Conservation (phyloP, 1,284 basidiomycete species). For the Papiliotrema terrestris region DNA sequence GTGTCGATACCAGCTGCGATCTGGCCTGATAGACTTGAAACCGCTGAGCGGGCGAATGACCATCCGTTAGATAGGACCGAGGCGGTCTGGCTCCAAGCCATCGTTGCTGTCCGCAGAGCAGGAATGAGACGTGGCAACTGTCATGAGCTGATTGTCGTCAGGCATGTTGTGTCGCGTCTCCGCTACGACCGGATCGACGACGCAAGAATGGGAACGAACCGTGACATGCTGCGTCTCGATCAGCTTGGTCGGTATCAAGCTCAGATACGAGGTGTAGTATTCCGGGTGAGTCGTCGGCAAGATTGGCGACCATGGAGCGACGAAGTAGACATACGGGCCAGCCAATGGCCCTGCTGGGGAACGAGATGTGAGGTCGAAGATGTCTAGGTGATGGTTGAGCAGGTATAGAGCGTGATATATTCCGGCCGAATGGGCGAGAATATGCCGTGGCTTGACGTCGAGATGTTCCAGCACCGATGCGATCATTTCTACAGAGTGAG, state of each 20-base stretch:
- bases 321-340: slow-evolving; percentile 29
- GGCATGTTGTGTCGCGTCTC: slow-evolving; percentile 12
- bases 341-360: slow-evolving; percentile 21
- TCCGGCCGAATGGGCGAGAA: slow-evolving; percentile 40
- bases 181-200: neutral
- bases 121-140: neutral
- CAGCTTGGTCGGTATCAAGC: slow-evolving; percentile 40
- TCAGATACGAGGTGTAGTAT: slow-evolving; percentile 36
- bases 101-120: too few species aligned
- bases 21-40: too few species aligned
- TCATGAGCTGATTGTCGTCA: neutral
- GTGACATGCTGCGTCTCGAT: slow-evolving; percentile 40
- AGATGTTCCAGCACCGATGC: slow-evolving; percentile 41
- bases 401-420: slow-evolving; percentile 43
- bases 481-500: slow-evolving; percentile 30
- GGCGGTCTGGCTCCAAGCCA: neutral
- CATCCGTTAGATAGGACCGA: too few species aligned
- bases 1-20: too few species aligned
- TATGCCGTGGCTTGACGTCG: slow-evolving; percentile 29
- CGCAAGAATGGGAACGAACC: slow-evolving; percentile 11
- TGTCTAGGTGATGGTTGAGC: slow-evolving; percentile 24
- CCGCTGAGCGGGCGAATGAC: too few species aligned
- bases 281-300: slow-evolving; percentile 31
- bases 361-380: slow-evolving; percentile 12
- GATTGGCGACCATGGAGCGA: slow-evolving; percentile 44